A percentile compares a stretch with the other conserved stretches of the same genome.
phyloP scores from a whole-genome alignment of 1,139 yeast species.

The Saccharomyces hybrid region DNA sequence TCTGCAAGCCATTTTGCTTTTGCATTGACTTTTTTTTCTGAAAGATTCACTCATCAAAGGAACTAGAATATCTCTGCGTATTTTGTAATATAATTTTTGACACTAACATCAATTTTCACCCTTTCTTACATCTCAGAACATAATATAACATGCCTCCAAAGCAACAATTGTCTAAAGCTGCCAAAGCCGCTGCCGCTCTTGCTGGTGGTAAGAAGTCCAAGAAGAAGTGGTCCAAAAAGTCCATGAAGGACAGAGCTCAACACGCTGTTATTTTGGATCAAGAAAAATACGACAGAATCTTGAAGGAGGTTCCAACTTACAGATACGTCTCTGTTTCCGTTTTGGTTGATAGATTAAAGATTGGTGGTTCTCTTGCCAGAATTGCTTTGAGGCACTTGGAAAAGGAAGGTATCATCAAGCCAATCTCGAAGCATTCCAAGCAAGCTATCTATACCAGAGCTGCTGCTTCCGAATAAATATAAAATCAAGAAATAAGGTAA shows the following conservation, averaged over 20 bases:
- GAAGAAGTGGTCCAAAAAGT: constrained; percentile 99
- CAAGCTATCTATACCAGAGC: constrained; percentile 95
- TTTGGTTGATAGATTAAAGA: constrained; percentile 97
- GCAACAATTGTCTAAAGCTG: constrained; percentile 98
- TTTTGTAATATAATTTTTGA: not conserved
- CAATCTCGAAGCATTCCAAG: constrained; percentile 91
- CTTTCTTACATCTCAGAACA: constrained; percentile 7
- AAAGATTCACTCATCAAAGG: not conserved
- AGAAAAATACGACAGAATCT: constrained; percentile 97
- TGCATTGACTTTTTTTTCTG: not conserved
- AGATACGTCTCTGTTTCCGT: constrained; percentile 97
- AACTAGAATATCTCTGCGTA: constrained; percentile 5
- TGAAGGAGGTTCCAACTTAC: constrained; percentile 99
- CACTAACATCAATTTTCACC: not conserved
- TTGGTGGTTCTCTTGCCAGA: constrained; percentile 98
- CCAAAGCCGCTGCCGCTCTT: constrained; percentile 99
- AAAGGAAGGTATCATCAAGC: constrained; percentile 90
- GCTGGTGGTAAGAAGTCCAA: constrained; percentile 99
- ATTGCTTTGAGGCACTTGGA: constrained; percentile 95
- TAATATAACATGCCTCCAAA: constrained; percentile 87
- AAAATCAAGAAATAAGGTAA: constrained; percentile 7
- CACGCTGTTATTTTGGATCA: constrained; percentile 97
- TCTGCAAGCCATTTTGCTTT: not conserved
- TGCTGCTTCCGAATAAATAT: constrained; percentile 44
- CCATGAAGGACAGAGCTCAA: constrained; percentile 99